These are phyloP conservation scores for Trifolium repens DNA, from an alignment of 306 rosid species.

Conservation along the genomic window DNA sequence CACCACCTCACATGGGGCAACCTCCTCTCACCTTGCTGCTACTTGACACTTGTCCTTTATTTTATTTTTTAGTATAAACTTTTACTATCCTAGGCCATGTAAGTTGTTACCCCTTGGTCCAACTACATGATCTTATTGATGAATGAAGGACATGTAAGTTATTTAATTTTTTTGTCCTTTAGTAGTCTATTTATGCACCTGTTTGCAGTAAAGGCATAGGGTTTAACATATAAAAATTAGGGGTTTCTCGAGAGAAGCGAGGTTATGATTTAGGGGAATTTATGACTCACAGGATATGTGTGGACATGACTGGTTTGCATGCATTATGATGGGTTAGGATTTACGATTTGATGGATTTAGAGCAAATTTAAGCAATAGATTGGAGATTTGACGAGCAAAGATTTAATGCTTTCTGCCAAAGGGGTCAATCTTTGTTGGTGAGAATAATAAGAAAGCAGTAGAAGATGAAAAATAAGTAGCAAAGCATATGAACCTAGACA, in stretches of 20 bases:
- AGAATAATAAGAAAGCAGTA: slow-evolving; percentile 4
- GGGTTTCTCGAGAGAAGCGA: neutral
- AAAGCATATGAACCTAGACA: slow-evolving; percentile 2
- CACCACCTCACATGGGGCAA: neutral
- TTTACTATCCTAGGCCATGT: neutral
- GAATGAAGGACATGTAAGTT: neutral
- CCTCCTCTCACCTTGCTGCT: neutral
- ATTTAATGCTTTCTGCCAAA: neutral
- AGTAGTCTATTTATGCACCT: slow-evolving; percentile 23
- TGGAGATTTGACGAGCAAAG: slow-evolving; percentile 1
- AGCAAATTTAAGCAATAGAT: neutral
- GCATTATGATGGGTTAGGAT: neutral
- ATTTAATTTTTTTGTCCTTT: neutral
- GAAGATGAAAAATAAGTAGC: slow-evolving; percentile 11
- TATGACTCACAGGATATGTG: neutral
- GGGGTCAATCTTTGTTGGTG: slow-evolving; percentile 2
- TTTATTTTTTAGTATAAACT: neutral
- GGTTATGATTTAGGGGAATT: neutral
- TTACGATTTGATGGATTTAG: neutral
- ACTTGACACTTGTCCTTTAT: neutral
- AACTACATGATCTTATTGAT: neutral
- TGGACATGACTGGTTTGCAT: slow-evolving; percentile 2
- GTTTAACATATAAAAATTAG: slow-evolving; percentile 1
- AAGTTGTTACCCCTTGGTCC: neutral
- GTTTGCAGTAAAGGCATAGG: neutral